Base-by-base conservation (phyloP, 768 basidiomycete species). In the Suillus plorans region DNA sequence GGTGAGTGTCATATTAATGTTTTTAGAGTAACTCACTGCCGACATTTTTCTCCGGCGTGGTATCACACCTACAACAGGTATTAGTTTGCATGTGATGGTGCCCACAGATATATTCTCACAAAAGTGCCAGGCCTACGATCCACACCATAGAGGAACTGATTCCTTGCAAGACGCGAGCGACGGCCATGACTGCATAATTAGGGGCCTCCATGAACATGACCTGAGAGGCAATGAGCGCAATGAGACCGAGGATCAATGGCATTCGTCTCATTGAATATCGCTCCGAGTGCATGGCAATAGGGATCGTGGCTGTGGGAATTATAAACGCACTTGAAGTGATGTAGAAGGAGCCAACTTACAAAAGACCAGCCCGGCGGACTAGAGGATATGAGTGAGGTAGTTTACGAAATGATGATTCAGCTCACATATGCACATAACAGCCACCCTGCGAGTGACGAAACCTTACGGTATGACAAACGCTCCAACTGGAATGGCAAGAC, bases 401-500 rank as follows among this genome's bases (percentile, higher is more conserved):
- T 1, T 45, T 36, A 12, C 13, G 34, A 20, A 12, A 63, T 8
- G 62, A 45, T 7, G 22, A 62, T 22, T 28, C 4, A 22, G 78
- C 84, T 59, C 66, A 86, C 87, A 66, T 82, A 88, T 65, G 85
- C 81, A 67, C 84, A 86, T 18, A 89, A 76, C 3, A 89, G 75
- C 87, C 87, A 89, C 37, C 87, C 87, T 0, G 84, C 80, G 37
- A 81, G 79, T 2, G 80, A 77, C 41, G 86, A 87, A 28, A 86
- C 80, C 13, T 74, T 62, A 9, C 71, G 69, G 63, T 84, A 84
- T 0, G 79, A 73, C 56, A 88, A 78, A 6, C 63, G 71, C 68
- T 87, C 81, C 28, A 89, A 81, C 41, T 85, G 86, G 69, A 88
- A 89, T 2, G 88, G 87, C 63, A 88, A 79, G 37, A 88, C 86